Evolutionary conservation across 2,329 filamentous ascomycete genomes (phyloP), one percentile per base, ranked within the genome.

Genomic region (Ophiostoma quercus): DNA sequence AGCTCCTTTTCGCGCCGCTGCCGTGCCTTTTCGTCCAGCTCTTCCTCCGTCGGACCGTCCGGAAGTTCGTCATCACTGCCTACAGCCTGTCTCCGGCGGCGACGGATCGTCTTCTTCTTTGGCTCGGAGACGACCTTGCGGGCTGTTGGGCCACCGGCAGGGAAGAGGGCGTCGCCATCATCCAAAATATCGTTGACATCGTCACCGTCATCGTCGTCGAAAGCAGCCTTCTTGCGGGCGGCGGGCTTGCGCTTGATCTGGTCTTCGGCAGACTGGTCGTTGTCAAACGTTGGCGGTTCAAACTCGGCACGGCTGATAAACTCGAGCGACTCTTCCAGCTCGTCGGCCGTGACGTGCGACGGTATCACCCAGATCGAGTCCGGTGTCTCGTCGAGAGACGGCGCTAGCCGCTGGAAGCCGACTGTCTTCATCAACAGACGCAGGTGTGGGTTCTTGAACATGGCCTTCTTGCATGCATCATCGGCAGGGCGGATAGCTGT

Each of bases 371-470:
- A 98, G 0, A 84, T 82, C 1, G 91, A 89, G 71, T 94, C 90
- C 0, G 86, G 84, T 3, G 91, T 89, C 76, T 96, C 92, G 60
- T 92, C 89, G 3, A 83, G 75, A 0, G 78, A 78, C 0, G 83
- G 81, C 0, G 80, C 79, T 9, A 84, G 78, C 3, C 89, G 84
- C 75, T 90, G 84, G 72, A 96, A 86, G 0, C 91, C 91, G 22
- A 90, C 83, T 0, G 95, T 83, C 1, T 84, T 89, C 85, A 98
- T 90, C 3, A 99, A 85, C 1, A 98, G 87, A 43, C 94, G 90
- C 1, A 98, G 84, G 75, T 94, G 90, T 11, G 91, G 89, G 78
- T 98, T 96, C 77, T 92, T 96, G 82, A 96, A 96, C 79, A 97
- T 88, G 34, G 92, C 90, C 29, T 84, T 85, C 67, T 88, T 88